phyloP scores from a whole-genome alignment of 768 basidiomycete genomes.

The Suillus clintonianus region DNA sequence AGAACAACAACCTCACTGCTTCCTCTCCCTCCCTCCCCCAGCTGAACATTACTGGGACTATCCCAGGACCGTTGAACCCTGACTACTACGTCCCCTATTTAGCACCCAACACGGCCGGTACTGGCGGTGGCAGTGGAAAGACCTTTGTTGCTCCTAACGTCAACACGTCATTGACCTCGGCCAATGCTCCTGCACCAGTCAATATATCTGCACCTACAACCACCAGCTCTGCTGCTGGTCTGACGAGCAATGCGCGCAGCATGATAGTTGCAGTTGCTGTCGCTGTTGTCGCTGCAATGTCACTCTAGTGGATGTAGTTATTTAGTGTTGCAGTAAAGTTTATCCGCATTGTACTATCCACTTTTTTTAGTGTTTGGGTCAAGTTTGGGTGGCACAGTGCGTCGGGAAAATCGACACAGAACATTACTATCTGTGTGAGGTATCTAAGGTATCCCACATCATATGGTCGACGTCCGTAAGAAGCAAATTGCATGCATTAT shows the following conservation, averaged over 20 bases:
- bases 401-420: background rate
- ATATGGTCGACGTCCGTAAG: no score
- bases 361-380: background rate
- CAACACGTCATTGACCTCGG: conserved; percentile 36
- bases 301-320: background rate
- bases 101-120: conserved; percentile 41
- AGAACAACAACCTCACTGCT: conserved; percentile 38
- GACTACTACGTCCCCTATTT: conserved; percentile 42
- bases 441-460: no score
- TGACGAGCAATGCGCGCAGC: background rate
- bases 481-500: no score
- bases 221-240: background rate
- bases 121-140: conserved; percentile 44
- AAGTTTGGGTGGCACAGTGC: background rate
- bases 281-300: background rate
- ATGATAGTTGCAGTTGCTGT: background rate
- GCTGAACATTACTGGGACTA: conserved; percentile 43
- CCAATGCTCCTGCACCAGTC: conserved; percentile 38
- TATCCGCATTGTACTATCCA: background rate
- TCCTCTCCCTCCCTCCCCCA: conserved; percentile 27
- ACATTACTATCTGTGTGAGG: no score
- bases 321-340: background rate
- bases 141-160: conserved; percentile 39
- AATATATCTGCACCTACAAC: conserved; percentile 36
- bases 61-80: conserved; percentile 47